phyloP scores from a whole-genome alignment of 306 rosid species.

The Acacia crassicarpa region DNA sequence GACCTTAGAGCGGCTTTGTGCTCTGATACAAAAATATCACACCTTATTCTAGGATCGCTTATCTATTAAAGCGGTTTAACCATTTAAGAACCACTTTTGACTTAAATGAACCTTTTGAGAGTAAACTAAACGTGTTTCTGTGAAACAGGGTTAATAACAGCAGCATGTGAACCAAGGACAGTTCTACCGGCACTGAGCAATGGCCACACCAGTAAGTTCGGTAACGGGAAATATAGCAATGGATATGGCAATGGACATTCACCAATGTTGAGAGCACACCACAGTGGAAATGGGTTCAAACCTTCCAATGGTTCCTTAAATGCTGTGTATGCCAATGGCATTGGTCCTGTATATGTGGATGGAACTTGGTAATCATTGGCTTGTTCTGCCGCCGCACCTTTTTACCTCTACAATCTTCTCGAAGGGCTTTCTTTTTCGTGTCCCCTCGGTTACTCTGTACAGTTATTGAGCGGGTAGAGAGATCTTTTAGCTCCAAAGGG shows the following conservation, averaged over 20 bases:
- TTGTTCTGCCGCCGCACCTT: background rate
- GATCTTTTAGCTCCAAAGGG: conserved; percentile 37
- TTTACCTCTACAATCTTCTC: conserved; percentile 17
- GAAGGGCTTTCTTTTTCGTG: conserved; percentile 36
- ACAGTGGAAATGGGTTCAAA: conserved; percentile 42
- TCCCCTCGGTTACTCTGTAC: conserved; percentile 57
- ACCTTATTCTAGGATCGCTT: too few species aligned
- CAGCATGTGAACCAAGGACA: conserved; percentile 49
- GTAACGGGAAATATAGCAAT: conserved; percentile 40
- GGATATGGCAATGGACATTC: conserved; percentile 44
- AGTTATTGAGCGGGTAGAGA: conserved; percentile 56
- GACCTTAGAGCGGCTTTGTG: background rate
- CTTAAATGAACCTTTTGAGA: too few species aligned
- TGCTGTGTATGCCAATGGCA: conserved; percentile 63
- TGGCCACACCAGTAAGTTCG: conserved; percentile 28
- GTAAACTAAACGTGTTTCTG: conserved; percentile 12
- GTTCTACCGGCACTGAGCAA: conserved; percentile 30
- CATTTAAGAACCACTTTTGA: too few species aligned
- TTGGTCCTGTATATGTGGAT: conserved; percentile 41
- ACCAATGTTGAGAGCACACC: conserved; percentile 35
- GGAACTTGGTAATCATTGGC: conserved; percentile 29
- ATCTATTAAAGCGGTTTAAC: too few species aligned
- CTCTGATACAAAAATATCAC: too few species aligned
- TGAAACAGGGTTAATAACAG: conserved; percentile 66
- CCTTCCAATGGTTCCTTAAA: conserved; percentile 56